Conservation (phyloP, 164 flowering plant genomes). For the Liquidambar formosana region DNA sequence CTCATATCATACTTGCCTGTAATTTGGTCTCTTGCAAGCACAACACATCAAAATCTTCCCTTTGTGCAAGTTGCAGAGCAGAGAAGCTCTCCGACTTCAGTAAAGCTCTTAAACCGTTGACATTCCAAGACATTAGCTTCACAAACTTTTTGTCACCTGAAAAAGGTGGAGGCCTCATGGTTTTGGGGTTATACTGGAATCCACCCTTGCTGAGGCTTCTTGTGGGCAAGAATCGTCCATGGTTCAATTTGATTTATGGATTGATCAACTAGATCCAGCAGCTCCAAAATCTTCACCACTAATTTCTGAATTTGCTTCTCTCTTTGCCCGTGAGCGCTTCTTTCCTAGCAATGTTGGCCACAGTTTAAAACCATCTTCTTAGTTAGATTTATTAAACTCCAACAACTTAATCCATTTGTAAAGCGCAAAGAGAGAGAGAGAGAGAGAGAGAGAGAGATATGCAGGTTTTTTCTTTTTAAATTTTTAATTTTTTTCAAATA, state of each 20-base stretch:
- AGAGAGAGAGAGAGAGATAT: neutral
- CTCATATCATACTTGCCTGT: constrained; percentile 52
- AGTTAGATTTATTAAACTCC: neutral
- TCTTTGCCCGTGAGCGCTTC: constrained; percentile 25
- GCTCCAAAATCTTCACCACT: constrained; percentile 21
- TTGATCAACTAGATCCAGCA: constrained; percentile 16
- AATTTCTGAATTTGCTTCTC: constrained; percentile 24
- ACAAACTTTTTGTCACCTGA: constrained; percentile 38
- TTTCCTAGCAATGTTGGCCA: constrained; percentile 25
- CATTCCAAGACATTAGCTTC: constrained; percentile 95
- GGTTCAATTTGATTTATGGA: constrained; percentile 50
- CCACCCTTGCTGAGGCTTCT: constrained; percentile 93
- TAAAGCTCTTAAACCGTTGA: constrained; percentile 90
- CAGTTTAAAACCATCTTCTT: neutral
- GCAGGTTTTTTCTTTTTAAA: too few species aligned
- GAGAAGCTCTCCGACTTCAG: constrained; percentile 67
- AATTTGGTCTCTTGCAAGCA: constrained; percentile 98
- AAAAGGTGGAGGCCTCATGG: constrained; percentile 78
- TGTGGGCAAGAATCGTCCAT: constrained; percentile 88
- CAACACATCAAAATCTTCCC: constrained; percentile 87
- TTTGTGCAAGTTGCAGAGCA: constrained; percentile 67
- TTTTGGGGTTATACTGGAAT: constrained; percentile 83
- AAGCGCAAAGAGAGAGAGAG: neutral
- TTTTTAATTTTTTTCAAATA: too few species aligned
- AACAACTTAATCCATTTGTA: neutral